phyloP scores from a whole-genome alignment of 2,329 filamentous ascomycete species.

The Didymella lethalis region DNA sequence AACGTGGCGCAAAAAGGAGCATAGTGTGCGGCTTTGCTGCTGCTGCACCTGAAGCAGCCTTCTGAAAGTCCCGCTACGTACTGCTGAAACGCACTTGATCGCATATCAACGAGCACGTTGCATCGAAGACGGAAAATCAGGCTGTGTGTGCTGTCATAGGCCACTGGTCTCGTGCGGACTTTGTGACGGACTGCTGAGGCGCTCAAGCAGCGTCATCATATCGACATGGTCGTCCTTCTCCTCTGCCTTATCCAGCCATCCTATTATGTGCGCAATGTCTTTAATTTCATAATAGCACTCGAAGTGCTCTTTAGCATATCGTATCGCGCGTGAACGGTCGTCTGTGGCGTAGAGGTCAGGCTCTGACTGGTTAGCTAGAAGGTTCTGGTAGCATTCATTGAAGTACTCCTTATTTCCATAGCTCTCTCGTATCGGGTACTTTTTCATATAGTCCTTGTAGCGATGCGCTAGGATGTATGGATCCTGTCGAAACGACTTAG shows the following conservation, averaged over 20 bases:
- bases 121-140: conserved; percentile 2
- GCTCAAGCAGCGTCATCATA: conserved; percentile 9
- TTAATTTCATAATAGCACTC: conserved; percentile 33
- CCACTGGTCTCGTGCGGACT: conserved; percentile 7
- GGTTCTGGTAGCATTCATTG: conserved; percentile 33
- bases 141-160: conserved; percentile 5
- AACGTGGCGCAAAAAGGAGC: conserved; percentile 7
- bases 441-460: conserved; percentile 32
- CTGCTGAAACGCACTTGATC: conserved; percentile 13
- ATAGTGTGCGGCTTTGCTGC: conserved; percentile 5
- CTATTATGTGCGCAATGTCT: conserved; percentile 29
- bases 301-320: conserved; percentile 35
- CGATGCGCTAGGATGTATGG: conserved; percentile 34
- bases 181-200: conserved; percentile 2
- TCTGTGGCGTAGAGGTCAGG: conserved; percentile 26
- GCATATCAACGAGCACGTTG: conserved; percentile 11
- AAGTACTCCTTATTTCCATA: conserved; percentile 11
- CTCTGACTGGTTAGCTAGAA: conserved; percentile 35
- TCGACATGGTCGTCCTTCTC: conserved; percentile 6
- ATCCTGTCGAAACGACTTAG: conserved; percentile 16
- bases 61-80: conserved; percentile 18
- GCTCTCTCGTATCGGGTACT: conserved; percentile 15
- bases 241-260: conserved; percentile 22
- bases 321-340: conserved; percentile 30
- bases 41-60: conserved; percentile 13